These are phyloP conservation scores for Erodium moschatum DNA, from an alignment of 441 rosid species.

Conservation along the genomic window DNA sequence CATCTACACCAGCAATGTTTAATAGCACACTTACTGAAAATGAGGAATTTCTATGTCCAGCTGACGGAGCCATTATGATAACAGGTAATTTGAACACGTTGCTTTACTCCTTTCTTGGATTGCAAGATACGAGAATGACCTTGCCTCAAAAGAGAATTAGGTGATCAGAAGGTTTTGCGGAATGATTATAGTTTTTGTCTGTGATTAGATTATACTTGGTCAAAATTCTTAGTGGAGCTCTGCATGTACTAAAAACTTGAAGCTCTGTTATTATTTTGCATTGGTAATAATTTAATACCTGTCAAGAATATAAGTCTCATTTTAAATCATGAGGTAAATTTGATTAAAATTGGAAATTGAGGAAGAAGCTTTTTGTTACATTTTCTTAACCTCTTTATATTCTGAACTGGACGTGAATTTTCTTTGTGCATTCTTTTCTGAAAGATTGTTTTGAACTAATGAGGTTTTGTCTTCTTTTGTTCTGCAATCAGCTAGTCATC, in stretches of 20 bases:
- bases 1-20: constrained; percentile 99
- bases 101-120: constrained; percentile 14
- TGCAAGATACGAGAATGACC: not conserved
- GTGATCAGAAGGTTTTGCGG: not conserved
- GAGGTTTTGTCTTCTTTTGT: constrained; percentile 20
- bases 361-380: constrained; percentile 4
- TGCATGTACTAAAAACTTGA: not conserved
- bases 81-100: constrained; percentile 45
- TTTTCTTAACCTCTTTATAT: not conserved
- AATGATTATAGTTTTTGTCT: not conserved
- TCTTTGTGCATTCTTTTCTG: not conserved
- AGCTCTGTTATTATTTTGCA: not conserved
- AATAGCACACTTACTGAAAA: constrained; percentile 77
- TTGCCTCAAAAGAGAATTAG: not conserved
- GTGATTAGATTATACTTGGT: not conserved
- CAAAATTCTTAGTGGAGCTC: constrained; percentile 2
- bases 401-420: constrained; percentile 6
- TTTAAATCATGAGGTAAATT: not conserved
- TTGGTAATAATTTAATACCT: not conserved
- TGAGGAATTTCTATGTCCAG: constrained; percentile 67
- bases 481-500: constrained; percentile 78
- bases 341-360: not conserved
- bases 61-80: constrained; percentile 95
- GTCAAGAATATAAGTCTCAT: not conserved
- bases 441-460: constrained; percentile 17